Conservation (phyloP, 352 stramenopile species). For the Phytophthora pistaciae region DNA sequence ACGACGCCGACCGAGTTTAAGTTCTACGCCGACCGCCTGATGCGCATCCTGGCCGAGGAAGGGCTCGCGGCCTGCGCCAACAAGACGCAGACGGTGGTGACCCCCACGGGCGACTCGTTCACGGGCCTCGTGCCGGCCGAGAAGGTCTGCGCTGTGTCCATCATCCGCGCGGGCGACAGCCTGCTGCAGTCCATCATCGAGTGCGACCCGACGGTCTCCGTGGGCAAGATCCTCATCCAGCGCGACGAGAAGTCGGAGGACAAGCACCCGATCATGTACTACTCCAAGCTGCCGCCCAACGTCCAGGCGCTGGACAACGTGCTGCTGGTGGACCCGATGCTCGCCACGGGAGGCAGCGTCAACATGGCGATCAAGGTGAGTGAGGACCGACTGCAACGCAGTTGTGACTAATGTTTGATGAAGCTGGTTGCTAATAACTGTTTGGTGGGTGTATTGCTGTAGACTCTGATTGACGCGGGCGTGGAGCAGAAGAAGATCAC, state of each 20-base stretch:
- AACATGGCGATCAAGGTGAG: constrained; percentile 91
- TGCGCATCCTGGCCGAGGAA: constrained; percentile 81
- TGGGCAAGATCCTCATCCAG: constrained; percentile 99
- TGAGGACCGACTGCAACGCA: neutral
- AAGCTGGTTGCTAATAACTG: constrained; percentile 1
- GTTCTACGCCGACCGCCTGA: constrained; percentile 82
- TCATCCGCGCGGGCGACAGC: constrained; percentile 93
- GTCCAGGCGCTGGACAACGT: constrained; percentile 87
- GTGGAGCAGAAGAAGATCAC: constrained; percentile 92
- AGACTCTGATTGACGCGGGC: constrained; percentile 86
- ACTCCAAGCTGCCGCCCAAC: constrained; percentile 94
- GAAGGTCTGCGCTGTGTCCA: constrained; percentile 93
- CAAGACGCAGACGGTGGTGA: constrained; percentile 64
- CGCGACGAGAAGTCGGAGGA: constrained; percentile 91
- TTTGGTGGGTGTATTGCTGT: neutral
- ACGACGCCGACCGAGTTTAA: constrained; percentile 82
- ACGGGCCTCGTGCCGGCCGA: constrained; percentile 60
- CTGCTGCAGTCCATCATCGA: constrained; percentile 92
- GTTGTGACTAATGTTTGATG: neutral
- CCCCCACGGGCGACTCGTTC: constrained; percentile 74
- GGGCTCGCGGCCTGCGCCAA: constrained; percentile 71
- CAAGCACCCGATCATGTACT: constrained; percentile 93
- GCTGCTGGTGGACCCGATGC: constrained; percentile 98
- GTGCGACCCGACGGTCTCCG: constrained; percentile 84
- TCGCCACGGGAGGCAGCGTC: constrained; percentile 92